A percentile compares a stretch with the other conserved stretches of the same genome.
Evolutionary conservation across 2,329 filamentous ascomycete species (phyloP).

Genomic region (Trichoderma koningiopsis): DNA sequence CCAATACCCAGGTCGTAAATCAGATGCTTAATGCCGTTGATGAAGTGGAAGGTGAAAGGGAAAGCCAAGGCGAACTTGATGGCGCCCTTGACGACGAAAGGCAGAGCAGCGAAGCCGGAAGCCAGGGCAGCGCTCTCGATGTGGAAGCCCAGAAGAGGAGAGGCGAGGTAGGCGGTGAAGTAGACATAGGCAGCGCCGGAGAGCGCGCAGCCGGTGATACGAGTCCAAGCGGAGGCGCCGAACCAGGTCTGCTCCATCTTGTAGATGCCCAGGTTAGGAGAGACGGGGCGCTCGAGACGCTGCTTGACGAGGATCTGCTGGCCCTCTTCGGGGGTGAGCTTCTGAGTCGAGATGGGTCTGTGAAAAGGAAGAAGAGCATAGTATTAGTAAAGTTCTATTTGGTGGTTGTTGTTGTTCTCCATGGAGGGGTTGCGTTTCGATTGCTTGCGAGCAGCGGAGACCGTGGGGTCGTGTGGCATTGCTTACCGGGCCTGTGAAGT

Average conservation of each 20-base stretch:
- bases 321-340: slow-evolving; percentile 56
- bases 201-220: slow-evolving; percentile 77
- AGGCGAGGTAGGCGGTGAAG: slow-evolving; percentile 76
- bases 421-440: background rate
- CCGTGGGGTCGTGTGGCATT: background rate
- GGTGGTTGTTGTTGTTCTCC: background rate
- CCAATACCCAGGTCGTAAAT: slow-evolving; percentile 55
- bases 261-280: slow-evolving; percentile 87
- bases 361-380: background rate
- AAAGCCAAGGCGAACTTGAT: slow-evolving; percentile 60
- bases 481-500: slow-evolving; percentile 53
- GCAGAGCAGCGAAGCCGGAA: slow-evolving; percentile 60
- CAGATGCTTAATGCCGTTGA: slow-evolving; percentile 60
- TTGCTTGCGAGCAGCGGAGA: background rate
- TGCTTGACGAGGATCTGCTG: slow-evolving; percentile 74
- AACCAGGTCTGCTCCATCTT: slow-evolving; percentile 84
- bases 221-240: slow-evolving; percentile 70
- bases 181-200: slow-evolving; percentile 78
- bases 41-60: slow-evolving; percentile 61
- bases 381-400: background rate
- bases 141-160: slow-evolving; percentile 70
- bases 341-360: slow-evolving; percentile 59
- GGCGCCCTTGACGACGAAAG: slow-evolving; percentile 60
- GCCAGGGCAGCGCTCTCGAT: slow-evolving; percentile 62
- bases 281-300: slow-evolving; percentile 77